Base-by-base conservation (phyloP, 2,329 filamentous ascomycete species). In the Talaromyces sp. region DNA sequence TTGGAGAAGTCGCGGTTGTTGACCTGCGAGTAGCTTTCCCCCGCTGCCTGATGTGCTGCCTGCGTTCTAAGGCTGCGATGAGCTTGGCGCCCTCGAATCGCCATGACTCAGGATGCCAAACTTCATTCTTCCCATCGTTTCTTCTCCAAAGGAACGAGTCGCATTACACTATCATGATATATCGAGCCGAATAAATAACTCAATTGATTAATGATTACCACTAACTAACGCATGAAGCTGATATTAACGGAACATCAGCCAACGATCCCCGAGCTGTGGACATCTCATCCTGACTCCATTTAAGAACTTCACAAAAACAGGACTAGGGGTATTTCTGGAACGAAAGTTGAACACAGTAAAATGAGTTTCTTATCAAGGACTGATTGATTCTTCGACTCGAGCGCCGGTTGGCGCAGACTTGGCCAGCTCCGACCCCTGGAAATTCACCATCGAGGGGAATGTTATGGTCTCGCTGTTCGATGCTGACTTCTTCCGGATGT, bases 301-400 rank as follows among this genome's bases (percentile, higher is more conserved):
- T 21, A 52, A 16, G 18, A 9, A 52, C 31, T 16, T 33, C 48
- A 50, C 8, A 35, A 21, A 48, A 54, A 23, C 31, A 35, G 28
- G 18, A 14, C 23, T 7, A 7, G 18, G 3, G 11, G 31, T 21
- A 23, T 35, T 35, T 18, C 31, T 54, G 37, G 7, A 54, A 54
- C 28, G 5, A 37, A 35, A 21, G 7, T 16, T 54, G 31, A 35
- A 5, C 31, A 21, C 2, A 54, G 31, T 6, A 37, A 80, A 31
- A 80, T 77, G 64, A 77, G 80, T 62, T 80, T 80, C 57, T 80
- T 75, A 79, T 74, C 69, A 80, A 74, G 3, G 72, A 70, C 0
- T 76, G 66, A 63, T 74, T 76, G 60, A 78, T 69, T 2, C 75
- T 72, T 64, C 79, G 75, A 48, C 80, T 74, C 31, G 52, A n/a